These are phyloP conservation scores for Incumbomyces delicatus DNA, from an alignment of 2,329 filamentous ascomycete species.

Conservation along the genomic window DNA sequence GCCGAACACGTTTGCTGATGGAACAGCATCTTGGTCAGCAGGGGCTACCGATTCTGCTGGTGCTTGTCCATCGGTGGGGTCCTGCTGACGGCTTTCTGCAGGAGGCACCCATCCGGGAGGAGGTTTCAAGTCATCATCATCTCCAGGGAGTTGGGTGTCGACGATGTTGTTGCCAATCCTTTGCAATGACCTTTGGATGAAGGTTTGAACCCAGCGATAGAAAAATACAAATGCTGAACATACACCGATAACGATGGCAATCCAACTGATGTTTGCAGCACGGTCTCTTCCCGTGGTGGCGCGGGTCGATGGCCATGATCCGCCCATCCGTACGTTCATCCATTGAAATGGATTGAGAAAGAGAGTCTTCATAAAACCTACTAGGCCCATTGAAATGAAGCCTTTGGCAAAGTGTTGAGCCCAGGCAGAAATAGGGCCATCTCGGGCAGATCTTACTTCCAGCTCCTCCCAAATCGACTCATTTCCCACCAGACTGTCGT, in stretches of 20 bases:
- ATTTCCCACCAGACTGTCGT: conserved; percentile 43
- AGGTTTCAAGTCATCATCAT: conserved; percentile 21
- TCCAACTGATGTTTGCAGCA: conserved; percentile 67
- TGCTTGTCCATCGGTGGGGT: too few species aligned
- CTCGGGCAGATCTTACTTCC: conserved; percentile 10
- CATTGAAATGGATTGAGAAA: conserved; percentile 64
- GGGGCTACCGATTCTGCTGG: too few species aligned
- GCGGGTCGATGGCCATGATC: conserved; percentile 31
- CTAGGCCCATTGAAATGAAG: conserved; percentile 74
- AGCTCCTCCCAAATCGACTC: conserved; percentile 28
- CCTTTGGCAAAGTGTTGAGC: conserved; percentile 78
- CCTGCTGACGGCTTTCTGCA: too few species aligned
- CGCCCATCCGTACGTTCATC: conserved; percentile 60
- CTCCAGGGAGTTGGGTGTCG: conserved; percentile 19
- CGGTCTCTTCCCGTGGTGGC: conserved; percentile 59
- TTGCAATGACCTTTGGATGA: conserved; percentile 16
- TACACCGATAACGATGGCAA: conserved; percentile 70
- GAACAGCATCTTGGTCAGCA: background rate
- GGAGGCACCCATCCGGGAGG: conserved; percentile 12
- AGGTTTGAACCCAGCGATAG: conserved; percentile 19
- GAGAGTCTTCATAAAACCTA: conserved; percentile 75
- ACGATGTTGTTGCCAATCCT: conserved; percentile 21
- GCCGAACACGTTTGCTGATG: background rate
- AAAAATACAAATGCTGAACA: conserved; percentile 19
- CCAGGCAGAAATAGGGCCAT: conserved; percentile 50